Base-by-base conservation (phyloP, 2,329 filamentous ascomycete species). In the Penicillium sp. region DNA sequence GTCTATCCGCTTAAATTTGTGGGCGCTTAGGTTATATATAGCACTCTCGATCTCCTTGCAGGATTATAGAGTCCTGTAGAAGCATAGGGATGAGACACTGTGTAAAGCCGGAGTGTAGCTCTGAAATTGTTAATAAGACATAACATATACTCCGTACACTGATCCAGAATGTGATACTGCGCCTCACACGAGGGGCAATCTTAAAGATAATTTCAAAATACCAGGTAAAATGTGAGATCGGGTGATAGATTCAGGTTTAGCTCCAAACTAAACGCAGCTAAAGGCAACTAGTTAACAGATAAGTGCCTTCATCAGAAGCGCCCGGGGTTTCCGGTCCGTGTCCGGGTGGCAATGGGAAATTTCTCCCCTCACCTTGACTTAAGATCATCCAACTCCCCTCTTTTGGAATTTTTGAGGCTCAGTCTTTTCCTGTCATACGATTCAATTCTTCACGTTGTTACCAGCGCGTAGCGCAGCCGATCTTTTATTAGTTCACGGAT, bases 341-440 rank as follows among this genome's bases (percentile, higher is more conserved):
- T 51, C 51, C 46, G 46, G 30, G 51, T 54, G 51, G 46, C 51
- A 13, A 50, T 50, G 51, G 39, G 36, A 39, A n/a, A 27, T 43
- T 43, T 32, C 36, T 48, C 45, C 44, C 36, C 26, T 41, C 48
- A 45, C 32, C 14, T 48, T 23, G 11, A 14, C 32, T 23, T 43
- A 34, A 48, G 13, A 10, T 13, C 27, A 16, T 29, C 36, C 23
- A 13, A 16, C 8, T 34, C 5, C 27, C 26, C n/a, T 43, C 26
- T 18, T 30, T 30, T 8, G 7, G 8, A 19, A 42, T 16, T 9
- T 29, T 16, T 3, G 23, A 23, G 23, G 23, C 23, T 23, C 23
- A 23, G 23, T 23, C 26, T 43, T 27, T 32, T 32, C 6, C 6
- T 30, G 29, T 29, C 30, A 51, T 1, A 9, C 11, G 29, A 30